These are phyloP conservation scores for Xanthoconium stramineum DNA, from an alignment of 768 basidiomycete species.

Conservation along the genomic window DNA sequence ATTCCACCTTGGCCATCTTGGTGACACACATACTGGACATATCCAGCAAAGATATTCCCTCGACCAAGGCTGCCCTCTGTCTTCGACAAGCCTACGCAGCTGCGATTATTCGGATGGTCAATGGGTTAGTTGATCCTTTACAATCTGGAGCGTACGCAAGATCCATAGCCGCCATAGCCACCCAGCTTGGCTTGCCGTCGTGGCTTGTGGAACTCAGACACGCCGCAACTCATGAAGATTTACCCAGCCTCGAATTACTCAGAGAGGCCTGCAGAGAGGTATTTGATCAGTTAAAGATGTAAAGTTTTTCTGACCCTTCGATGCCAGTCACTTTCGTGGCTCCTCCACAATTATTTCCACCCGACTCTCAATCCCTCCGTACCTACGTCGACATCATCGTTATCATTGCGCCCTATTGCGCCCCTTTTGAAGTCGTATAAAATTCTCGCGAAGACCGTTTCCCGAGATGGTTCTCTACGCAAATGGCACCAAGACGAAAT, in stretches of 20 bases:
- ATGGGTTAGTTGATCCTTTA: conserved; percentile 91
- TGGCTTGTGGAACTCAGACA: conserved; percentile 94
- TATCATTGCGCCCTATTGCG: conserved; percentile 51
- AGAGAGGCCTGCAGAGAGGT: conserved; percentile 77
- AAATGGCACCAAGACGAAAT: conserved; percentile 50
- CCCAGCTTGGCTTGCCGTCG: conserved; percentile 77
- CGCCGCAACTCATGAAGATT: conserved; percentile 93
- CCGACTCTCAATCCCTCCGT: conserved; percentile 63
- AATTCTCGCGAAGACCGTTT: conserved; percentile 53
- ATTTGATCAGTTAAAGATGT: conserved; percentile 4
- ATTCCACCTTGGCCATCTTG: conserved; percentile 65
- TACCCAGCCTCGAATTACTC: conserved; percentile 80
- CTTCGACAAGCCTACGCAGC: conserved; percentile 78
- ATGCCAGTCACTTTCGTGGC: conserved; percentile 74
- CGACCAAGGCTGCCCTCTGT: conserved; percentile 38
- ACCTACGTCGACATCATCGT: conserved; percentile 28
- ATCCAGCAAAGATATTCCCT: conserved; percentile 15
- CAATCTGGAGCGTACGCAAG: conserved; percentile 88
- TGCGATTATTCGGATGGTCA: conserved; percentile 85
- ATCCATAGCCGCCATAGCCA: conserved; percentile 85
- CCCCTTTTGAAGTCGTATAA: conserved; percentile 80
- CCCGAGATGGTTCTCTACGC: conserved; percentile 62
- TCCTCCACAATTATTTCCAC: conserved; percentile 80
- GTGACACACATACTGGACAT: conserved; percentile 57
- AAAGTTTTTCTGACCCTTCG: neutral